Conservation (phyloP, 768 basidiomycete genomes). For the Rhodocollybia butyracea region DNA sequence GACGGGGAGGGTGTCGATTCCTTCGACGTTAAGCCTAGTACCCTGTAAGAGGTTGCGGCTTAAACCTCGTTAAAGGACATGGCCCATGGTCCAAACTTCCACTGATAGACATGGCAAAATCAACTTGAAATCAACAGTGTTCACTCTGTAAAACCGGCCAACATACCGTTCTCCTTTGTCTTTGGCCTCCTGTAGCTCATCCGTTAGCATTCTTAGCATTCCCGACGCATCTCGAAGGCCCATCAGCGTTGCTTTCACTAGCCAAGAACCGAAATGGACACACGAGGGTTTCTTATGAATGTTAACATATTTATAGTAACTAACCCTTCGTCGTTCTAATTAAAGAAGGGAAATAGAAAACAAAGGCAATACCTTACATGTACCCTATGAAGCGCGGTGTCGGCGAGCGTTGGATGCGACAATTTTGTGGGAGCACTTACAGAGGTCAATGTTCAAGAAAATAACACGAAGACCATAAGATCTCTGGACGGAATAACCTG, state of each 20-base stretch:
- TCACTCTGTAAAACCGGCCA: too few species aligned
- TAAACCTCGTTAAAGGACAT: too few species aligned
- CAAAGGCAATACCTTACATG: slow-evolving; percentile 16
- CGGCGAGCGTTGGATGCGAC: not conserved
- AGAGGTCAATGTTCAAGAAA: slow-evolving; percentile 73
- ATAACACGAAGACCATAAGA: slow-evolving; percentile 67
- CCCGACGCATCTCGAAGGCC: slow-evolving; percentile 77
- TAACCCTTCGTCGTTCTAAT: slow-evolving; percentile 43
- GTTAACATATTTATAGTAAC: slow-evolving; percentile 78
- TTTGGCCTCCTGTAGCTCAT: slow-evolving; percentile 76
- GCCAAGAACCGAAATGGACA: too few species aligned
- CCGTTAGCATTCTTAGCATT: slow-evolving; percentile 74
- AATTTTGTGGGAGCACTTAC: slow-evolving; percentile 40
- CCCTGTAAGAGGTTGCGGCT: too few species aligned
- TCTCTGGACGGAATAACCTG: slow-evolving; percentile 68
- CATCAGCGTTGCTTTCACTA: too few species aligned
- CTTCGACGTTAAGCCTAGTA: too few species aligned
- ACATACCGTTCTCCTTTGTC: slow-evolving; percentile 69
- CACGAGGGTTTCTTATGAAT: slow-evolving; percentile 57
- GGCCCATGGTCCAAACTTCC: slow-evolving; percentile 52
- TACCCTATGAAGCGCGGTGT: slow-evolving; percentile 22
- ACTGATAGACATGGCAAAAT: slow-evolving; percentile 5
- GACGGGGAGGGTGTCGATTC: too few species aligned
- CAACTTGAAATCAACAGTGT: not conserved
- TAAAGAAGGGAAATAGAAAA: slow-evolving; percentile 2